Base-by-base conservation (phyloP, 2,329 filamentous ascomycete species). In the Diplodia sapinea region DNA sequence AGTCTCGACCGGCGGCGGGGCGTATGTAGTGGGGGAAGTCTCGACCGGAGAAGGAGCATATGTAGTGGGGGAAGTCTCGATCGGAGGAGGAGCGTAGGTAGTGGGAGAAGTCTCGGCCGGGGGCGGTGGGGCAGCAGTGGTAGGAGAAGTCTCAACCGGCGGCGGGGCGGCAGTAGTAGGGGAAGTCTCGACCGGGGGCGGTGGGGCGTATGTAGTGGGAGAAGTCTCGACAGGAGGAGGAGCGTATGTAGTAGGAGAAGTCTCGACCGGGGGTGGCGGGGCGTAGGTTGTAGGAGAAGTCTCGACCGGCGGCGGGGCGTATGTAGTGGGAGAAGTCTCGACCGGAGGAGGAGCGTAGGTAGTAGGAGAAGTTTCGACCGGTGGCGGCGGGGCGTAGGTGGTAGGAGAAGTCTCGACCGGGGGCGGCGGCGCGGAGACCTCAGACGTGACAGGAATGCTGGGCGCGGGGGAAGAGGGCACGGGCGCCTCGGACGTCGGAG, bases 21-120 rank as follows among this genome's bases (percentile, higher is more conserved):
- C 13, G 38, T 56, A 69, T 59, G 70, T 70, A 68, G 51, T 43
- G 66, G 63, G 70, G 54, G 57, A 70, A 50, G 55, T 56, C 57
- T 57, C 31, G 8, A 33, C 31, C 6, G 31, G 33, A 1, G 33
- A 11, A 1, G 33, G 69, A 40, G 52, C 54, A 2, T n/a, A n/a
- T n/a, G n/a, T n/a, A n/a, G n/a, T n/a, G n/a, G n/a, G n/a, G n/a
- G 57, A 70, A 50, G 55, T 56, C 57, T 57, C 31, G 8, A 33
- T 5, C 6, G 31, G 33, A 1, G 33, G 33, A 1, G 33, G 69
- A 40, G 56, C 54, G 6, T 33, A 31, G 0, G 31, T 33, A 1
- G 47, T 43, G 65, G 63, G 70, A 54, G 57, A 70, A 20, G 54
- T 56, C 57, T 57, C 31, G 8, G 8, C 31, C 31, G 31, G 33